These are phyloP conservation scores for Naganishia antarctica DNA, from an alignment of 768 basidiomycete genomes.

Conservation along the genomic window DNA sequence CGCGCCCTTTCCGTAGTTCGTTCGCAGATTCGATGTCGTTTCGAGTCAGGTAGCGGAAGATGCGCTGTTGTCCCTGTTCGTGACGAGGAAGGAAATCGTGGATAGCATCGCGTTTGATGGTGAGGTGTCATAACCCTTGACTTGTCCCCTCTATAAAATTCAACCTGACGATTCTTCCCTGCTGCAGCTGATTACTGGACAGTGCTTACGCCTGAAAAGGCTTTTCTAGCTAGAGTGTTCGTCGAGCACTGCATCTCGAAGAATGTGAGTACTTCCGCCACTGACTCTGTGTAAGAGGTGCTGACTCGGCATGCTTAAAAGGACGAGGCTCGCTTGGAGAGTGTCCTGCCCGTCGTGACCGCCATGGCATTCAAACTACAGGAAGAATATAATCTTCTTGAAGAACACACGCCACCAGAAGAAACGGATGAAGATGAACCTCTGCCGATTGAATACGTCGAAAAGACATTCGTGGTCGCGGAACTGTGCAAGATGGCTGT, in stretches of 20 bases:
- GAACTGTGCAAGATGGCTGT: slow-evolving; percentile 76
- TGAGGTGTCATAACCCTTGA: slow-evolving; percentile 46
- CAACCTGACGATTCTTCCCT: too few species aligned
- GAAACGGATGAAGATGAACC: slow-evolving; percentile 48
- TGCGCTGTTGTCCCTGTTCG: slow-evolving; percentile 68
- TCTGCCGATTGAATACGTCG: slow-evolving; percentile 35
- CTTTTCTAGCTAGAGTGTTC: slow-evolving; percentile 77
- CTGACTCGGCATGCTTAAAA: slow-evolving; percentile 15
- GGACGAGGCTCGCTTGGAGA: slow-evolving; percentile 63
- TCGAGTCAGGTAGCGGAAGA: slow-evolving; percentile 60
- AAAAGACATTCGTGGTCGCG: slow-evolving; percentile 63
- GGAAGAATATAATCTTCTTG: slow-evolving; percentile 62
- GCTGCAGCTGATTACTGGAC: slow-evolving; percentile 68
- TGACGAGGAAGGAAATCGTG: slow-evolving; percentile 61
- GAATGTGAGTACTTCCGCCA: slow-evolving; percentile 1
- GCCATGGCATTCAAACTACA: slow-evolving; percentile 71
- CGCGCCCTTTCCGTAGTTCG: too few species aligned
- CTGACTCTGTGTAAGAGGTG: neutral
- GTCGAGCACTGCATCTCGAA: slow-evolving; percentile 64
- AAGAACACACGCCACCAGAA: slow-evolving; percentile 42
- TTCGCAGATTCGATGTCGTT: slow-evolving; percentile 47
- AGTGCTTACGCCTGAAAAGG: slow-evolving; percentile 64
- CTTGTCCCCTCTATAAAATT: slow-evolving; percentile 1
- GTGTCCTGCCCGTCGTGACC: slow-evolving; percentile 75
- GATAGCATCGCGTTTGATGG: slow-evolving; percentile 66